These are phyloP conservation scores for Periconia digitata DNA, from an alignment of 2,329 filamentous ascomycete genomes.

Conservation along the genomic window DNA sequence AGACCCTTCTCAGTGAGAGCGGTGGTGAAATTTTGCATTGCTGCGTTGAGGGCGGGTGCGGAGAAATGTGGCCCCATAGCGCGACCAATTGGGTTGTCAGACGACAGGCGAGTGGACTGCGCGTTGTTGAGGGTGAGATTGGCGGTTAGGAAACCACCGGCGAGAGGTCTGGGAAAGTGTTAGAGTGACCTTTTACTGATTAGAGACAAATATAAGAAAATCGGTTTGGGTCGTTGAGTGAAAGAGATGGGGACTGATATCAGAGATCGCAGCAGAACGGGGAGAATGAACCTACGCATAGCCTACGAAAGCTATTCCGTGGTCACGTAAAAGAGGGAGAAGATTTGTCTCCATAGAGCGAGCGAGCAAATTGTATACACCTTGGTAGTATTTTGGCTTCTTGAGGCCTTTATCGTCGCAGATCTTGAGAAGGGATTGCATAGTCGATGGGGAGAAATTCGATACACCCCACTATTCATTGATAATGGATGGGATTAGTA, in stretches of 20 bases:
- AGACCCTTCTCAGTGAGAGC: slow-evolving; percentile 4
- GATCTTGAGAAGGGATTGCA: slow-evolving; percentile 9
- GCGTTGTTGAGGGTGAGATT: slow-evolving; percentile 8
- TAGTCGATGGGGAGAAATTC: slow-evolving; percentile 5
- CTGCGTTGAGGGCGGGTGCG: background rate
- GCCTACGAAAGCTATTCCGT: slow-evolving; percentile 6
- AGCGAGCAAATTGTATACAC: slow-evolving; percentile 12
- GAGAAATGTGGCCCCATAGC: slow-evolving; percentile 7
- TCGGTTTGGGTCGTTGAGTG: no score
- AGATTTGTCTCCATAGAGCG: slow-evolving; percentile 13
- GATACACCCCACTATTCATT: slow-evolving; percentile 11
- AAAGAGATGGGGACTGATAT: no score
- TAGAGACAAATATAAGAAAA: no score
- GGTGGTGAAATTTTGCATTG: slow-evolving; percentile 8
- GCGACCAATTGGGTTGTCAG: slow-evolving; percentile 4
- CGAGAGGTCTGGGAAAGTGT: slow-evolving; percentile 4
- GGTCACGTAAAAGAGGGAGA: slow-evolving; percentile 7
- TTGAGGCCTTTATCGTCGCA: slow-evolving; percentile 11
- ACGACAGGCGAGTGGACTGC: slow-evolving; percentile 9
- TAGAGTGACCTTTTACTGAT: background rate
- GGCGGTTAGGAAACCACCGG: slow-evolving; percentile 11
- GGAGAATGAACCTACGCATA: slow-evolving; percentile 7
- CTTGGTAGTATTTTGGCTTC: slow-evolving; percentile 14
- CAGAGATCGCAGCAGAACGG: no score
- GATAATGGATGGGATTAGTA: background rate